These are phyloP conservation scores for Mycena metata DNA, from an alignment of 768 basidiomycete genomes.

Conservation along the genomic window DNA sequence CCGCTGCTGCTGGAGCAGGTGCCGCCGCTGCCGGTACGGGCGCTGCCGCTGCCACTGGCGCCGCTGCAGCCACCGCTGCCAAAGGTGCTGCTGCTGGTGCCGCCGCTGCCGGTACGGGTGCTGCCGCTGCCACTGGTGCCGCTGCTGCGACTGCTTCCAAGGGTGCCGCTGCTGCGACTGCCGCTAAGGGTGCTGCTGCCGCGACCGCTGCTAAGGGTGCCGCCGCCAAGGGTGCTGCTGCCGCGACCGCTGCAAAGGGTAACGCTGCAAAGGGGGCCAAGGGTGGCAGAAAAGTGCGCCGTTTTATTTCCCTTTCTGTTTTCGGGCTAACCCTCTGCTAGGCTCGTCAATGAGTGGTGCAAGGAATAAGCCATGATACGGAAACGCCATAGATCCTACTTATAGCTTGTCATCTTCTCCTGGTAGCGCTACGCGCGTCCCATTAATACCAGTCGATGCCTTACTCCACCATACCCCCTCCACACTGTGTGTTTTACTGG, in stretches of 20 bases:
- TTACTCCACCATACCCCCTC: constrained; percentile 13
- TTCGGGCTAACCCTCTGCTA: not conserved
- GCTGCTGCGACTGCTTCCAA: not conserved
- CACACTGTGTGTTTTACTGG: constrained; percentile 19
- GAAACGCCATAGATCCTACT: constrained; percentile 12
- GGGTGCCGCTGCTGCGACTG: not conserved
- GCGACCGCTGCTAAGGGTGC: not conserved
- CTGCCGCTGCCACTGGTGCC: not conserved
- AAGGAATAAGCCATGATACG: constrained; percentile 1
- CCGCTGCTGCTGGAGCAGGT: constrained; percentile 5
- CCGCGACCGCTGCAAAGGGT: not conserved
- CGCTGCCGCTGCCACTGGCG: not conserved
- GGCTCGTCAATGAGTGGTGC: not conserved
- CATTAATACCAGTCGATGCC: constrained; percentile 29
- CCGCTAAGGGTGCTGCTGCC: not conserved
- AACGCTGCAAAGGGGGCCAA: not conserved
- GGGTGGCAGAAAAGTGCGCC: not conserved
- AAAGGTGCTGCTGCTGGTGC: not conserved
- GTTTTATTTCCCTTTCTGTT: not conserved
- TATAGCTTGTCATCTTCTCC: not conserved
- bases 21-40: constrained; percentile 1
- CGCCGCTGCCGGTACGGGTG: constrained; percentile 1
- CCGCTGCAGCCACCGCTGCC: not conserved
- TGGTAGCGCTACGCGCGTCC: constrained; percentile 10
- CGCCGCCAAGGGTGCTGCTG: not conserved